Evolutionary conservation across 2,329 filamentous ascomycete genomes (phyloP), one percentile per base, ranked within the genome.

Genomic region (Penicillium oxalicum): DNA sequence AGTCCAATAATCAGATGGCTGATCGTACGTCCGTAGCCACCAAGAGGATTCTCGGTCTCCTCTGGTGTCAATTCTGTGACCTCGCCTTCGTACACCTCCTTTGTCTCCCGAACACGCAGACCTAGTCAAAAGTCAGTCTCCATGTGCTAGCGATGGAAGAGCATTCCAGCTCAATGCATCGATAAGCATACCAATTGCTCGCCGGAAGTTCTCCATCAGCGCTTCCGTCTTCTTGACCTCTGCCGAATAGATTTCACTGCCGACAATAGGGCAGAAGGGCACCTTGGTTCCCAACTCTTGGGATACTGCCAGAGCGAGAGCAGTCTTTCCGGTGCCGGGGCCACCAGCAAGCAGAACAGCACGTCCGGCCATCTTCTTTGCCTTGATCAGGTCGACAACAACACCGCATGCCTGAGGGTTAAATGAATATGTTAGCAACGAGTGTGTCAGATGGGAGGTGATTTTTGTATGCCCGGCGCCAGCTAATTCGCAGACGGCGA

Each of bases 151-250:
- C 25, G n/a, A 26, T 9, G 29, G 7, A 9, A 12, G n/a, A 9
- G 9, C 29, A 5, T 44, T 4, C 24, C 26, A 6, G 25, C 28
- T n/a, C 29, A 12, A n/a, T 9, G 6, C 18, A 2, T 36, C n/a
- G 38, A n/a, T 18, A 18, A 18, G 36, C 65, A 42, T 73, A 80
- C 91, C 93, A 70, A 98, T 98, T 50, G 93, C 93, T 66, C 93
- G 81, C 68, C 93, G 82, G 72, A 98, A 98, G 76, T 97, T 97
- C 78, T 98, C 93, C 93, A 97, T 97, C 67, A 98, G 76, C 58
- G 95, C 87, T 72, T 98, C 93, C 43, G 93, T 98, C 82, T 98
- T 98, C 82, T 98, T 98, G 56, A 98, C 91, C 73, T 98, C 93
- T 40, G 91, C 86, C 60, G 89, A 95, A 75, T 96, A 98, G 63